phyloP scores from a whole-genome alignment of 495 filamentous ascomycete genomes.

The Ramalina intermedia region DNA sequence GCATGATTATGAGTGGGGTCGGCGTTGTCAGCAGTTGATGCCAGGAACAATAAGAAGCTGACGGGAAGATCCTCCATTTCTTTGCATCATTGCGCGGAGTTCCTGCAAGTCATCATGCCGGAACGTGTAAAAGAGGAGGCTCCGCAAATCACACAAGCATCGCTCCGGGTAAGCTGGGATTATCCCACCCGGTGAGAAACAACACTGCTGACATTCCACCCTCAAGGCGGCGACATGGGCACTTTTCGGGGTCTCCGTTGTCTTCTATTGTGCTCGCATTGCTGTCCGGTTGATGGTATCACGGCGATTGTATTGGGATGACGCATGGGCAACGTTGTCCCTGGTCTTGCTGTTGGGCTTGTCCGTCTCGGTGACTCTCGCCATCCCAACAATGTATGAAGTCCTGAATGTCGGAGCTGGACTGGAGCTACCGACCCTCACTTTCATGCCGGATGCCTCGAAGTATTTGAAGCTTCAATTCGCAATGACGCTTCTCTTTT shows the following conservation, averaged over 20 bases:
- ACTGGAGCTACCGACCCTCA: not conserved
- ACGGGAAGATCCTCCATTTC: too few species aligned
- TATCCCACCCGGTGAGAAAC: not conserved
- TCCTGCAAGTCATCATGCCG: too few species aligned
- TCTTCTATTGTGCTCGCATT: slow-evolving; percentile 1
- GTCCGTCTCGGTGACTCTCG: slow-evolving; percentile 1
- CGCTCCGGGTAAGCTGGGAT: not conserved
- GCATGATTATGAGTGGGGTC: too few species aligned
- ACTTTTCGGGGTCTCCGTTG: not conserved
- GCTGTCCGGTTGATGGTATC: not conserved
- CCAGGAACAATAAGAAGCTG: too few species aligned
- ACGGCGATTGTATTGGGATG: slow-evolving; percentile 3
- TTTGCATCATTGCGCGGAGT: too few species aligned
- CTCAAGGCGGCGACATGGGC: slow-evolving; percentile 3
- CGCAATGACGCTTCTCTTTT: slow-evolving; percentile 26
- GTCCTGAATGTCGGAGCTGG: not conserved
- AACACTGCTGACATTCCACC: not conserved
- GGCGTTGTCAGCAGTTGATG: too few species aligned
- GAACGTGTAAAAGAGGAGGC: not conserved
- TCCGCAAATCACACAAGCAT: not conserved
- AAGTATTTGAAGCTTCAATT: slow-evolving; percentile 14
- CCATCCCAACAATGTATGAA: slow-evolving; percentile 5
- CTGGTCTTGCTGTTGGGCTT: not conserved
- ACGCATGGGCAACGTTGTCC: slow-evolving; percentile 1
- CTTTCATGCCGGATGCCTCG: slow-evolving; percentile 4